A percentile compares a stretch with the other conserved stretches of the same genome.
Evolutionary conservation across 352 stramenopile species (phyloP).

Genomic region (Phytophthora cactorum): DNA sequence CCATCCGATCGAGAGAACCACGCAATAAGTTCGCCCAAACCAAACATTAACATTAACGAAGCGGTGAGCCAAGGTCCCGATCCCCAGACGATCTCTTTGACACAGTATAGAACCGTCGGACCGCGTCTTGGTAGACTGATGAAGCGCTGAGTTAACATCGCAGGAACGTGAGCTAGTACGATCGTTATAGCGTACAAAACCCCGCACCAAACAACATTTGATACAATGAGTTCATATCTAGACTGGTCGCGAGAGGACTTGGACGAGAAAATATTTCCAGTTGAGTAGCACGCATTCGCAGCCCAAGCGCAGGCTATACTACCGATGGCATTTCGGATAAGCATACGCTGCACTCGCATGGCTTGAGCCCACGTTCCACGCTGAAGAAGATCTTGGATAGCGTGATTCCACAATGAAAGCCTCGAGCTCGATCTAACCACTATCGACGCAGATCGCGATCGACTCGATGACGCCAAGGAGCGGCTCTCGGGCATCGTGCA

Average conservation of each 20-base stretch:
- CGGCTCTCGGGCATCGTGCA: too few relatives aligned
- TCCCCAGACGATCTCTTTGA: constrained; percentile 10
- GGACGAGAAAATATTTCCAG: constrained; percentile 34
- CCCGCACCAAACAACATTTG: constrained; percentile 39
- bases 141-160: constrained; percentile 38
- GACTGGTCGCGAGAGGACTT: constrained; percentile 17
- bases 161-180: constrained; percentile 24
- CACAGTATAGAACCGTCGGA: constrained; percentile 22
- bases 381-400: constrained; percentile 24
- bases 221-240: constrained; percentile 29
- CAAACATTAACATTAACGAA: constrained; percentile 22
- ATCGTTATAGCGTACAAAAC: constrained; percentile 36
- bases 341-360: constrained; percentile 24
- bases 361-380: constrained; percentile 27
- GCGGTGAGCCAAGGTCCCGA: constrained; percentile 1
- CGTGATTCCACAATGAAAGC: constrained; percentile 8
- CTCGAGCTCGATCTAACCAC: not conserved
- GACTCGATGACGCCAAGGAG: too few relatives aligned
- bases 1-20: not conserved
- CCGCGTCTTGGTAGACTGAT: constrained; percentile 9
- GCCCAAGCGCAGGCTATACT: constrained; percentile 34
- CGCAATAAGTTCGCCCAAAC: constrained; percentile 13
- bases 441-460: too few relatives aligned
- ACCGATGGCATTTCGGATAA: constrained; percentile 33
- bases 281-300: constrained; percentile 34